Percentiles rank a stretch among this genome's conserved stretches.
phyloP scores from a whole-genome alignment of 805 yeast species.

The Metschnikowia continentalis region DNA sequence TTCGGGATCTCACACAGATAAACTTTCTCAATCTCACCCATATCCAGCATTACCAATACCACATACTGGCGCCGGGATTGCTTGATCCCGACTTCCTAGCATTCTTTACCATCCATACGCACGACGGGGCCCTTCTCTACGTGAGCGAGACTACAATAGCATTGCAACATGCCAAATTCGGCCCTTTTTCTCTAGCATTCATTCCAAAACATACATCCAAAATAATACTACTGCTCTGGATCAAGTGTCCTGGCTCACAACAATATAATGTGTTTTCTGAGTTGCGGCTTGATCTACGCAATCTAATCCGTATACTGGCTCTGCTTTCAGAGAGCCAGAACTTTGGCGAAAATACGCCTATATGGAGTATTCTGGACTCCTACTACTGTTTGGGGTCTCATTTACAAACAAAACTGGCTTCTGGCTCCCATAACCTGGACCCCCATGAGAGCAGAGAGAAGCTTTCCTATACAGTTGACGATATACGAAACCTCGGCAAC shows the following conservation, averaged over 20 bases:
- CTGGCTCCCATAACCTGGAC: not conserved
- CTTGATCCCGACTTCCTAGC: slow-evolving; percentile 1
- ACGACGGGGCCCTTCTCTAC: slow-evolving; percentile 20
- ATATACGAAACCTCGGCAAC: slow-evolving; percentile 12
- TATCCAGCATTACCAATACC: not conserved
- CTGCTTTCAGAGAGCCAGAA: not conserved
- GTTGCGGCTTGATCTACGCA: slow-evolving; percentile 8
- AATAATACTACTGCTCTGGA: slow-evolving; percentile 9
- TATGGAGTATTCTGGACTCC: slow-evolving; percentile 11
- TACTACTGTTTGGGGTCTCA: slow-evolving; percentile 9
- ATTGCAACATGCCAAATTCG: slow-evolving; percentile 26
- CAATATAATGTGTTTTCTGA: slow-evolving; percentile 1
- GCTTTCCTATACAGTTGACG: slow-evolving; percentile 14
- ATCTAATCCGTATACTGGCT: slow-evolving; percentile 3
- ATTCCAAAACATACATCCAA: slow-evolving; percentile 1
- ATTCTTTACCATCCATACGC: slow-evolving; percentile 25
- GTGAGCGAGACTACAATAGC: slow-evolving; percentile 28
- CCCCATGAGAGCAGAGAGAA: not conserved
- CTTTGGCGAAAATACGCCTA: slow-evolving; percentile 9
- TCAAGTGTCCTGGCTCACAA: not conserved
- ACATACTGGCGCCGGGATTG: not conserved
- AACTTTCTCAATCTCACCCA: not conserved
- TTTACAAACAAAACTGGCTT: not conserved
- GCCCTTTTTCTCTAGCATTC: slow-evolving; percentile 24
- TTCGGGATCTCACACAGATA: slow-evolving; percentile 3